A percentile compares a stretch with the other conserved stretches of the same genome.
Evolutionary conservation across 176 grass and related monocot genomes (phyloP).

Genomic region (Bonia amplexicaulis): DNA sequence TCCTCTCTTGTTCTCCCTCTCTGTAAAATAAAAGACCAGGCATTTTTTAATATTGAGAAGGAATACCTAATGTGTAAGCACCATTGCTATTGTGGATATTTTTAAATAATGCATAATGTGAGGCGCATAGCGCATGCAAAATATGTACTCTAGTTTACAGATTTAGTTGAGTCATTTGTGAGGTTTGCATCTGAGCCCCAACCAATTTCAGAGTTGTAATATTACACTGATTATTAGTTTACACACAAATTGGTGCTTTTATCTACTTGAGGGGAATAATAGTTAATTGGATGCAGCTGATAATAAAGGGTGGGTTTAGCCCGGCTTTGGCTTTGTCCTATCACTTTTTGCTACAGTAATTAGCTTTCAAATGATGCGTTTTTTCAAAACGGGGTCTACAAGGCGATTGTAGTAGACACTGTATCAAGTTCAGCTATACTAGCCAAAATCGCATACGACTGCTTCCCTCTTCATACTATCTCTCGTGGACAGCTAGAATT

Average conservation of each 20-base stretch:
- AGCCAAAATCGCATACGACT: too few relatives aligned
- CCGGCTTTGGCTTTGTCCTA: too few relatives aligned
- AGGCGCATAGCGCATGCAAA: neutral
- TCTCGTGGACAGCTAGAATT: too few relatives aligned
- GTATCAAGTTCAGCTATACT: too few relatives aligned
- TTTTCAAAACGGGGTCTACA: too few relatives aligned
- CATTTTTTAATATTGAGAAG: neutral
- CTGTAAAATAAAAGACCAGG: conserved; percentile 1
- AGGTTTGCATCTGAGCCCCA: neutral
- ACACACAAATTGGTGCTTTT: neutral
- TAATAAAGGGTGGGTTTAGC: too few relatives aligned
- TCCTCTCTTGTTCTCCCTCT: neutral
- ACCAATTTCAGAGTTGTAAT: neutral
- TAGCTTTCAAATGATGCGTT: too few relatives aligned
- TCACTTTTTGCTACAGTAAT: too few relatives aligned
- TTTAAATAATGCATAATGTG: neutral
- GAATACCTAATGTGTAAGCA: neutral
- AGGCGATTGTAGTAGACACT: too few relatives aligned
- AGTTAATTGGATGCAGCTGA: neutral
- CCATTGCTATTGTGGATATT: neutral
- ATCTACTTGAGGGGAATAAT: neutral
- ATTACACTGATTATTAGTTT: neutral
- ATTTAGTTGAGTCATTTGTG: neutral
- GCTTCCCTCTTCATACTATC: too few relatives aligned
- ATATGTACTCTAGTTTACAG: neutral